These are phyloP conservation scores for Backusella macrospora DNA, from an alignment of 192 early-diverging fungal genomes.

Conservation along the genomic window DNA sequence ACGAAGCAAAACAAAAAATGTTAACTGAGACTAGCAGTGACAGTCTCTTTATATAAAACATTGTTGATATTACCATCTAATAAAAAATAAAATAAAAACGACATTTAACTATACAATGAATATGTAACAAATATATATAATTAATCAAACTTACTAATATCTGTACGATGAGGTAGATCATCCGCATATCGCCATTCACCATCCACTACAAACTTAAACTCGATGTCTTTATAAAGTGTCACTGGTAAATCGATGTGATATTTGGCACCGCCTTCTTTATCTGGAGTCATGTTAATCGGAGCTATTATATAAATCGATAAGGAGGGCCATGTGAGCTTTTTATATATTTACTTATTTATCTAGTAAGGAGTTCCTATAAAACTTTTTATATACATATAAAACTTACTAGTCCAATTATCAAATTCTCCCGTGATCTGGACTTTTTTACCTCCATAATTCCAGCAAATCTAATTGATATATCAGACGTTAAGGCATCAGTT, in stretches of 20 bases:
- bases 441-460: constrained; percentile 42
- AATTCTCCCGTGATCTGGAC: constrained; percentile 46
- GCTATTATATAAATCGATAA: neutral
- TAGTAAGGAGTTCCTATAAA: neutral
- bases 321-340: neutral
- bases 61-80: constrained; percentile 16
- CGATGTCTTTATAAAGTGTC: constrained; percentile 23
- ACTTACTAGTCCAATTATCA: constrained; percentile 44
- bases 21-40: neutral
- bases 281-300: neutral
- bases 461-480: constrained; percentile 34
- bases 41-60: constrained; percentile 1
- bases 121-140: neutral
- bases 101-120: neutral
- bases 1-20: neutral
- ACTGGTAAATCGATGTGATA: constrained; percentile 21
- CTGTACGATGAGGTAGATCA: constrained; percentile 38
- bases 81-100: neutral
- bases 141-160: constrained; percentile 23
- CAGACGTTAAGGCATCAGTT: neutral
- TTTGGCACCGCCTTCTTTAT: neutral
- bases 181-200: constrained; percentile 45
- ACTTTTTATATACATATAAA: neutral
- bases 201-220: constrained; percentile 49
- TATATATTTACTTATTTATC: neutral